phyloP scores from a whole-genome alignment of 2,329 filamentous ascomycete species.

The Calycina herbarum region DNA sequence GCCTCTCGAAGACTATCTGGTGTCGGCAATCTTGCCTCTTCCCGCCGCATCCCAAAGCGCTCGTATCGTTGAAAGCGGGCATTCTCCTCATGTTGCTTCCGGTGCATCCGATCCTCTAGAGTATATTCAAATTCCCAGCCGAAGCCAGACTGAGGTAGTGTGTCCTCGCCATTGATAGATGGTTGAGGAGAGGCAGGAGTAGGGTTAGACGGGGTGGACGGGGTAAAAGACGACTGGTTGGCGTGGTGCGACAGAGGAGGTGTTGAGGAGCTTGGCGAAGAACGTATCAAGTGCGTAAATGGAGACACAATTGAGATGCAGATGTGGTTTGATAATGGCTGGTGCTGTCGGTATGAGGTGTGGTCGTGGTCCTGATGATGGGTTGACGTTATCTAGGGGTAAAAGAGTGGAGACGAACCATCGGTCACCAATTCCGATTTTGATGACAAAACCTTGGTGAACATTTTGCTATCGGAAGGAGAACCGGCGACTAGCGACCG shows the following conservation, averaged over 20 bases:
- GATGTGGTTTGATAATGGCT: conserved; percentile 2
- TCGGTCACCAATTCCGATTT: background rate
- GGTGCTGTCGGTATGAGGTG: background rate
- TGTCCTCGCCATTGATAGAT: conserved; percentile 13
- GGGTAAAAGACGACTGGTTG: background rate
- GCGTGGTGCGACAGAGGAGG: background rate
- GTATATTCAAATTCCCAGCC: conserved; percentile 15
- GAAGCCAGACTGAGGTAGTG: conserved; percentile 13
- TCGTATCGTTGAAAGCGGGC: conserved; percentile 17
- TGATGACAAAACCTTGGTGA: background rate
- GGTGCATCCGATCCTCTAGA: conserved; percentile 13
- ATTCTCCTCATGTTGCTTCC: conserved; percentile 14
- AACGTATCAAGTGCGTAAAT: background rate
- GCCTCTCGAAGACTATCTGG: conserved; percentile 11
- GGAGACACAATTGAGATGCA: background rate
- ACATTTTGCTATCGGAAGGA: background rate
- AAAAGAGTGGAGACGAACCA: background rate
- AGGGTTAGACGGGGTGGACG: background rate
- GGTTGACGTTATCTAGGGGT: background rate
- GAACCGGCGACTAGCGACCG: background rate
- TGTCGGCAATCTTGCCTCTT: conserved; percentile 17
- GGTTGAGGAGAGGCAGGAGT: conserved; percentile 12
- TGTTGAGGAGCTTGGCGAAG: conserved; percentile 6
- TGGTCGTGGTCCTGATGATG: conserved; percentile 3
- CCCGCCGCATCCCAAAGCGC: conserved; percentile 17